Evolutionary conservation across 305 asterid species (phyloP), one percentile per base, ranked within the genome.

Genomic region (Solanum hybrid): DNA sequence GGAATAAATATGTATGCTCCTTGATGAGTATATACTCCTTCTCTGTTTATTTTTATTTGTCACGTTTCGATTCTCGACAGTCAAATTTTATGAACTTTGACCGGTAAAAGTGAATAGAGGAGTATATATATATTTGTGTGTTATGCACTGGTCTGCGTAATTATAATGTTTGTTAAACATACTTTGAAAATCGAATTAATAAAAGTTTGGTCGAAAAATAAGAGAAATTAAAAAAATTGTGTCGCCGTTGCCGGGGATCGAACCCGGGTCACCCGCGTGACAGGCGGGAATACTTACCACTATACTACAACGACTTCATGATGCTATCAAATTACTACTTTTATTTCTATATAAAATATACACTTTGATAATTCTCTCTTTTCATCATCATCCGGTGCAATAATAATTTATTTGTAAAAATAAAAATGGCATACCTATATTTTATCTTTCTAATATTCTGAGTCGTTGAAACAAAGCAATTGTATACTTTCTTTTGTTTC

Each of bases 211-310:
- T 72, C 22, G 32, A 60, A 60, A 60, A 4, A 60, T 17, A 19
- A 60, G 26, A 60, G 26, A 60, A 60, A 60, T 7, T 7, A 7
- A 7, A n/a, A 32, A 32, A 32, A 32, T 32, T 32, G 34, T 32
- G 34, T 51, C 37, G 37, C 37, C 37, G 79, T 31, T 92, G 93
- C 92, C 92, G 92, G 92, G 93, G 92, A 92, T 92, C 90, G 92
- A 91, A 92, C 93, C 91, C 92, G 90, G 93, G 93, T 92, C 92
- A 92, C 91, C 92, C 90, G 92, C 88, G 92, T 91, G 94, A 92
- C 92, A 92, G 91, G 90, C 92, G 92, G 91, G 92, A 90, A 92
- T 92, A 91, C 93, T 90, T 8, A 92, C 92, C 92, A 91, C 93
- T 90, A 91, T 92, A 92, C 92, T 92, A 91, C 92, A 90, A 92